Evolutionary conservation across 2,329 filamentous ascomycete genomes (phyloP), one percentile per base, ranked within the genome.

Genomic region (Penicillium sp.): DNA sequence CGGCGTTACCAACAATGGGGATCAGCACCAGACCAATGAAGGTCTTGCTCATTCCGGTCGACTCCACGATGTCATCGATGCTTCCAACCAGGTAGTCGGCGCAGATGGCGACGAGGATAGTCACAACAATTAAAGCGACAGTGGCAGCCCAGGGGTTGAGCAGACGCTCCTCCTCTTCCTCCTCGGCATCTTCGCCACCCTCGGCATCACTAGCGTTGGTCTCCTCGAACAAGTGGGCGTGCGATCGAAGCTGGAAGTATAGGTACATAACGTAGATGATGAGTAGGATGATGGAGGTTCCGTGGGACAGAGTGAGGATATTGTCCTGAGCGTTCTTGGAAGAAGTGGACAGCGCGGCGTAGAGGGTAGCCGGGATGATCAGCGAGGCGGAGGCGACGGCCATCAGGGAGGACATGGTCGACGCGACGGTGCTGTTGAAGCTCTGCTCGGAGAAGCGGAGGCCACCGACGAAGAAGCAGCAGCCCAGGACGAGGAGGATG

Each of bases 401-500:
- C 87, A 91, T 89, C 32, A 91, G 75, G 8, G 88, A 90, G 5
- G 78, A 80, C 78, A 80, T 80, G 46, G 77, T 80, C 7, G 76
- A 79, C 6, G 78, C 78, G 10, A 79, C 76, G 6, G 76, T 79
- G 27, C 61, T 71, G 59, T 80, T 79, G 69, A 80, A 80, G 3
- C 66, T 75, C 68, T 93, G 89, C 69, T 93, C 87, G 37, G 81
- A 80, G 74, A 86, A 84, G 56, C 80, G 79, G 53, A 91, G 75
- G 26, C 89, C 89, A 49, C 89, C 89, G 49, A 89, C 82, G 59
- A 91, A 78, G 76, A 91, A 91, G 72, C 88, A 91, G 80, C 89
- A 90, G 63, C 88, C 88, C 68, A 91, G 82, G 40, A 91, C 93
- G 18, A 97, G 84, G 7, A 97, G 82, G 59, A 97, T 87, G 73